Evolutionary conservation across 805 yeast genomes (phyloP).

Genomic region (Sugiyamaella marilandica): DNA sequence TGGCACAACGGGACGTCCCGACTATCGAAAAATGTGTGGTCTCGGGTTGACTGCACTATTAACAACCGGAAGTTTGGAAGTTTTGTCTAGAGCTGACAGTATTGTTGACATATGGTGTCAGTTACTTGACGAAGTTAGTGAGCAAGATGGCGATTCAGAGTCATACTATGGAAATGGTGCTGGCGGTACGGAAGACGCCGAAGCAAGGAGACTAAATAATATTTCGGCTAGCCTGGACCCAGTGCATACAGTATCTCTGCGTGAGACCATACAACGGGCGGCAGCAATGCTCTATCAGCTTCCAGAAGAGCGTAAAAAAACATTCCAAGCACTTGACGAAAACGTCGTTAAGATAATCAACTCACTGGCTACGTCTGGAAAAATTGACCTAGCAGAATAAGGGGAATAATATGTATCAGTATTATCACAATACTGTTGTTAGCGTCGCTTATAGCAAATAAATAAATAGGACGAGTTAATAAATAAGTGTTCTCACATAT

Average conservation of each 20-base stretch:
- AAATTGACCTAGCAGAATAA: background rate
- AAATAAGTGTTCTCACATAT: conserved; percentile 4
- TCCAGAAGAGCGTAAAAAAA: conserved; percentile 1
- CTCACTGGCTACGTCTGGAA: background rate
- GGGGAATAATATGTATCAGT: background rate
- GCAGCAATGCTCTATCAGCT: background rate
- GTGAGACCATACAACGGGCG: conserved; percentile 37
- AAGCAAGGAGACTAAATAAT: conserved; percentile 32
- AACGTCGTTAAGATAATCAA: background rate
- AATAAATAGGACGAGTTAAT: conserved; percentile 9
- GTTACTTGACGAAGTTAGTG: conserved; percentile 72
- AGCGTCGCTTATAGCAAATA: conserved; percentile 3
- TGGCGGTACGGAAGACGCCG: conserved; percentile 18
- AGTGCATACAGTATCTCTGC: conserved; percentile 49
- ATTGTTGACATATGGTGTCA: conserved; percentile 44
- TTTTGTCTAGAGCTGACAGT: conserved; percentile 29
- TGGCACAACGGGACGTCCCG: conserved; percentile 63
- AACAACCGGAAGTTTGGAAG: conserved; percentile 32
- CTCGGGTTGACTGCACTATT: conserved; percentile 56
- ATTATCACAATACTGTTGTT: background rate
- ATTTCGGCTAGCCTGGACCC: conserved; percentile 41
- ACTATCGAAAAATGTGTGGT: conserved; percentile 63
- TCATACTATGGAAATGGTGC: conserved; percentile 21
- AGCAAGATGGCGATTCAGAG: conserved; percentile 48
- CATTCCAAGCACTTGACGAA: background rate